These are phyloP conservation scores for Taiwanofungus camphoratus DNA, from an alignment of 1,284 basidiomycete species.

Conservation along the genomic window DNA sequence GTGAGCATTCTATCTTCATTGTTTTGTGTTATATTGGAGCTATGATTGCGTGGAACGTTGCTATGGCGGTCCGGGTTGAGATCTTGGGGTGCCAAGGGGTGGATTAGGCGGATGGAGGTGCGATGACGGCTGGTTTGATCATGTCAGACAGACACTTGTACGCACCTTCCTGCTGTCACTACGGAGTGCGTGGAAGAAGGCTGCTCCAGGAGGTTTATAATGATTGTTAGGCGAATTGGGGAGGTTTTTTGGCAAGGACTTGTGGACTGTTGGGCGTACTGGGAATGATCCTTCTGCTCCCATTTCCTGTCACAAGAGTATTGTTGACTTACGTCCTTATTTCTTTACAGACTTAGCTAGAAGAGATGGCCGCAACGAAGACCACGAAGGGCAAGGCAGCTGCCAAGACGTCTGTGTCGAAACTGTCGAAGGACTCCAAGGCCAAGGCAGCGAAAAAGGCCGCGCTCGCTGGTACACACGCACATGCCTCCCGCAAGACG, in stretches of 20 bases:
- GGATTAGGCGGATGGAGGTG: slow-evolving; percentile 1
- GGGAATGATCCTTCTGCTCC: background rate
- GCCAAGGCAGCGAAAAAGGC: slow-evolving; percentile 97
- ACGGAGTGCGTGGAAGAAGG: background rate
- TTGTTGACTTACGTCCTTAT: background rate
- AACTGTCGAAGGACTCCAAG: slow-evolving; percentile 56
- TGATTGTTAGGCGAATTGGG: background rate
- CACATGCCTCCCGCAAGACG: slow-evolving; percentile 77
- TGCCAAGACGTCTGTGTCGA: slow-evolving; percentile 30
- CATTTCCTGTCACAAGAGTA: background rate
- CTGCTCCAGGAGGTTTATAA: background rate
- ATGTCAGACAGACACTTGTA: background rate
- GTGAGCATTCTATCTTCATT: slow-evolving; percentile 6
- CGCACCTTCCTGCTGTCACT: background rate
- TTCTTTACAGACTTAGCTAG: slow-evolving; percentile 10
- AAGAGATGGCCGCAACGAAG: slow-evolving; percentile 58
- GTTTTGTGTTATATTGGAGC: background rate
- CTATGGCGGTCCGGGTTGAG: background rate
- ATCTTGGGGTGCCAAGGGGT: background rate
- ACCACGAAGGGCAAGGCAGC: slow-evolving; percentile 54
- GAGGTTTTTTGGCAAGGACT: background rate
- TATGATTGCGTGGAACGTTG: background rate
- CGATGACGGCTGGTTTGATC: slow-evolving; percentile 2
- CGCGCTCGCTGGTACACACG: slow-evolving; percentile 82
- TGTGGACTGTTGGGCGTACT: background rate